Evolutionary conservation across 179 eudicot genomes (phyloP).

Genomic region (Silene vulgaris): DNA sequence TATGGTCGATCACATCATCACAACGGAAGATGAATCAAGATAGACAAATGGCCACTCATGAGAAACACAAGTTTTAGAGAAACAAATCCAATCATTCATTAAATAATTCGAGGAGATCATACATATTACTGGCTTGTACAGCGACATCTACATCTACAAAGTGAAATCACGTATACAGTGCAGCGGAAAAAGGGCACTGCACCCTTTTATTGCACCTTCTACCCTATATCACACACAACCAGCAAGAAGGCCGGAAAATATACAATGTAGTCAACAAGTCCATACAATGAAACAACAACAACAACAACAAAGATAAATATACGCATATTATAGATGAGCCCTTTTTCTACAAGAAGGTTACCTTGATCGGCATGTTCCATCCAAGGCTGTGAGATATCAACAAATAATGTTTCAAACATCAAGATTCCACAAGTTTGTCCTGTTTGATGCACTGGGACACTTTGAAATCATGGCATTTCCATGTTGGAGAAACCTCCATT

Average conservation of each 20-base stretch:
- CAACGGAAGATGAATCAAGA: background rate
- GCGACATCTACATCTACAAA: constrained; percentile 32
- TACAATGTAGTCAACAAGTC: constrained; percentile 34
- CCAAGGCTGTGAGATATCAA: constrained; percentile 25
- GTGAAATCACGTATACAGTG: constrained; percentile 19
- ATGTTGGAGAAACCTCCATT: constrained; percentile 41
- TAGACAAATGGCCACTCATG: background rate
- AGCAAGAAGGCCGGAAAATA: constrained; percentile 22
- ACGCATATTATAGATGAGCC: constrained; percentile 19
- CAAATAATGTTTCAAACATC: constrained; percentile 28
- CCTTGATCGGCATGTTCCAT: constrained; percentile 40
- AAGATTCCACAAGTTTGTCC: constrained; percentile 65
- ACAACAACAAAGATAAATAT: constrained; percentile 26
- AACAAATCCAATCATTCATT: constrained; percentile 23
- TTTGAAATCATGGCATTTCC: constrained; percentile 74
- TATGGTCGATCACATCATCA: background rate
- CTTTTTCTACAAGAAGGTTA: constrained; percentile 38
- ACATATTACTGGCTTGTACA: constrained; percentile 25
- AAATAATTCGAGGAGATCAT: constrained; percentile 9
- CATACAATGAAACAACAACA: constrained; percentile 29
- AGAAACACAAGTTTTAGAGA: constrained; percentile 8
- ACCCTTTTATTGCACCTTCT: constrained; percentile 25
- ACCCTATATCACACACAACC: constrained; percentile 25
- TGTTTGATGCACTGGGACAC: constrained; percentile 51
- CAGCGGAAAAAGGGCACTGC: constrained; percentile 21